Conservation (phyloP, 306 rosid species). For the Styphnolobium japonicum region DNA sequence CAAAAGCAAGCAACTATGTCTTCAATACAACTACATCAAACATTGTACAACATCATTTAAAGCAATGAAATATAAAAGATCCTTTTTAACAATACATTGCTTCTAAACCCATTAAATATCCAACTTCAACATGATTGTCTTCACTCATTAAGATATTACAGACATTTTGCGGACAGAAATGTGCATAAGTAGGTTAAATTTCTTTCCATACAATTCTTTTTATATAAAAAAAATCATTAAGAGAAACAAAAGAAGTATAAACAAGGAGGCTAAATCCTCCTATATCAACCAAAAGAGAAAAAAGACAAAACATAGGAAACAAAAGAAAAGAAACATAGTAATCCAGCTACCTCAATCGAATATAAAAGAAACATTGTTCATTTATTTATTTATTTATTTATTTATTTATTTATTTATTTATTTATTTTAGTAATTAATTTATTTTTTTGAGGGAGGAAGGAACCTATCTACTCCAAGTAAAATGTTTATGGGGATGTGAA, state of each 20-base stretch:
- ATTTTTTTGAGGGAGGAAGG: not conserved
- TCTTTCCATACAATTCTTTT: not conserved
- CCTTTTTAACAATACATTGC: not conserved
- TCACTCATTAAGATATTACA: not conserved
- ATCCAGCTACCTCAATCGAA: not conserved
- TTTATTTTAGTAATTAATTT: not conserved
- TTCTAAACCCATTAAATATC: not conserved
- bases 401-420: not conserved
- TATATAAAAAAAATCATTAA: not conserved
- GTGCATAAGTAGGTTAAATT: not conserved
- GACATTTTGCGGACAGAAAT: not conserved
- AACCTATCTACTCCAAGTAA: not conserved
- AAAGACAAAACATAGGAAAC: too few relatives aligned
- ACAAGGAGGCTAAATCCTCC: not conserved
- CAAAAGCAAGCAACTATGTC: not conserved
- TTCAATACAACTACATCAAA: slow-evolving; percentile 15
- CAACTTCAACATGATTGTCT: not conserved
- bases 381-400: too few relatives aligned
- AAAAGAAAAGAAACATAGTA: not conserved
- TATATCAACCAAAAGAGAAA: not conserved
- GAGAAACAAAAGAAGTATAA: not conserved
- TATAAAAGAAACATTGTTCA: too few relatives aligned
- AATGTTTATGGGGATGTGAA: not conserved
- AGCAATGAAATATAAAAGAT: not conserved
- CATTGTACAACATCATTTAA: not conserved